A percentile compares a stretch with the other conserved stretches of the same genome.
Evolutionary conservation across 176 grass and related monocot species (phyloP).

Genomic region (Thinopyrum elongatum): DNA sequence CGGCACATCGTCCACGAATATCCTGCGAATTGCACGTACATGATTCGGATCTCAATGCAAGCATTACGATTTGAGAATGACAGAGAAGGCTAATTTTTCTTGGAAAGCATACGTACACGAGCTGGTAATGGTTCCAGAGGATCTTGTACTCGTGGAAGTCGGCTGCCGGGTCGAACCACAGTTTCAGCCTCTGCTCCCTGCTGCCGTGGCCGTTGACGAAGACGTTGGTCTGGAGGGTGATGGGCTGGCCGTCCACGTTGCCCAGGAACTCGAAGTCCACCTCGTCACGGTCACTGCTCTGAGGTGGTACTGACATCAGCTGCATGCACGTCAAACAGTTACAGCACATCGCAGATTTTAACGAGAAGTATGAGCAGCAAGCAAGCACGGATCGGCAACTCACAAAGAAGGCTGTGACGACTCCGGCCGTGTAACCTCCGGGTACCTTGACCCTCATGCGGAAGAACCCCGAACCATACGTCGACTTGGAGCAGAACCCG

Average conservation of each 20-base stretch:
- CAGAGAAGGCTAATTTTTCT: too few species aligned
- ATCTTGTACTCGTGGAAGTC: conserved; percentile 70
- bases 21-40: conserved; percentile 16
- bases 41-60: background rate
- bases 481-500: conserved; percentile 54
- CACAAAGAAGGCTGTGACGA: conserved; percentile 40
- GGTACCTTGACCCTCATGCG: conserved; percentile 63
- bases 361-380: too few species aligned
- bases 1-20: conserved; percentile 58
- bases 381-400: background rate
- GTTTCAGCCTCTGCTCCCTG: conserved; percentile 42
- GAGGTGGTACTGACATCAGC: conserved; percentile 26
- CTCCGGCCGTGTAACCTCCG: conserved; percentile 50
- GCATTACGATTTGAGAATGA: too few species aligned
- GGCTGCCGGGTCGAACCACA: conserved; percentile 69
- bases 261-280: too few species aligned
- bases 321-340: background rate
- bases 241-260: background rate
- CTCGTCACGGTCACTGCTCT: background rate
- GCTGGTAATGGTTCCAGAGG: conserved; percentile 65
- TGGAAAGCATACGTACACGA: conserved; percentile 29
- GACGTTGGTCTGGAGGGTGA: conserved; percentile 74
- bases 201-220: conserved; percentile 47
- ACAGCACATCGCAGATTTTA: too few species aligned
- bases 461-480: conserved; percentile 60